Evolutionary conservation across 2,329 filamentous ascomycete species (phyloP).

Genomic region (Alternaria incomplexa): DNA sequence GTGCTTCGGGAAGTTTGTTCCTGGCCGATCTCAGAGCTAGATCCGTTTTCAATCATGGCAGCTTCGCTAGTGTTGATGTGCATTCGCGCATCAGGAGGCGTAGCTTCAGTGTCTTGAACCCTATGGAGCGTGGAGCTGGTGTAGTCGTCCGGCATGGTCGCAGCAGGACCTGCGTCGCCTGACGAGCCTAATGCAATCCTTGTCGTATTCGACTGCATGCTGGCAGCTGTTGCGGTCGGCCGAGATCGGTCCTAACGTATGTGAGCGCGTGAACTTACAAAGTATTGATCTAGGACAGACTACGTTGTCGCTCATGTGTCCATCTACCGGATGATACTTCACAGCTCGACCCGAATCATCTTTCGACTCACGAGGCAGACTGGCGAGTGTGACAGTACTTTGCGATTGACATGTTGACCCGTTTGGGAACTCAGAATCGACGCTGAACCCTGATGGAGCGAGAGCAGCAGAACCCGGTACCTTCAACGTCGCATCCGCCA

Average conservation of each 20-base stretch:
- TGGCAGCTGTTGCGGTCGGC: background rate
- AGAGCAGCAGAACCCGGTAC: background rate
- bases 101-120: background rate
- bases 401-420: background rate
- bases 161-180: background rate
- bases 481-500: background rate
- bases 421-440: background rate
- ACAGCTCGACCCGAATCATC: background rate
- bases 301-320: background rate
- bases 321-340: background rate
- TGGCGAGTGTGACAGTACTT: background rate
- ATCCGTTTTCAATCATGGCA: background rate
- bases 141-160: background rate
- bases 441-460: background rate
- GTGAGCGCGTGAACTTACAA: constrained; percentile 10
- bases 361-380: background rate
- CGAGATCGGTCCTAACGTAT: background rate
- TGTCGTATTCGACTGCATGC: background rate
- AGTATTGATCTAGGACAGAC: constrained; percentile 12
- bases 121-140: background rate
- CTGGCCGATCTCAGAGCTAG: background rate
- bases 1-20: background rate
- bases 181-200: background rate
- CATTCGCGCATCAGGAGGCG: background rate
- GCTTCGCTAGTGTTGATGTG: background rate